Base-by-base conservation (phyloP, 176 grass and related monocot species). In the Tuctoria greenei region DNA sequence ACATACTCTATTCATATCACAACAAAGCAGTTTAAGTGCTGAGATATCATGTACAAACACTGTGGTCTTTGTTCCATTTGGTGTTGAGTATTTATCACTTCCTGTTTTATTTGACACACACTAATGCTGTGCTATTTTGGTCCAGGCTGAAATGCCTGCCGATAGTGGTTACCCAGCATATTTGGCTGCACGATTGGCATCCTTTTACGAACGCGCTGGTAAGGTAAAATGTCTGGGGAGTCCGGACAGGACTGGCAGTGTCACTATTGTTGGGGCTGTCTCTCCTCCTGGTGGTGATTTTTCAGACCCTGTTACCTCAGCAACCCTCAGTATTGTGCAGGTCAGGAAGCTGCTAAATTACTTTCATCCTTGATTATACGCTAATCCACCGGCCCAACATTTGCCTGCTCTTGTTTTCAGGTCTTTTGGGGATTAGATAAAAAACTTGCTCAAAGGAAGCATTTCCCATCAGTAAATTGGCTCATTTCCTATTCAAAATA, bases 401-500 rank as follows among this genome's bases (percentile, higher is more conserved):
- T 41, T 18, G 0, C 7, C 12, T 75, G 23, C 45, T 77, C 64
- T 76, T 11, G 38, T 79, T 82, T 92, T 21, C 70, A 98, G 95
- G 95, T 99, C 69, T 99, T 99, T 52, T 99, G 95, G 95, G 95
- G 95, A 69, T 79, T 99, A 75, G 95, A 99, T 75, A 99, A 99
- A 83, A 99, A 99, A 43, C 87, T 99, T 62, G 95, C 95, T 79
- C 95, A 99, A 76, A 99, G 95, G 58, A 99, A 99, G 46, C 95
- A 99, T 90, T 99, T 99, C 71, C 95, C 95, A 61, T 99, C 95
- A 64, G 95, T 99, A 34, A 99, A 99, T 77, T 99, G 95, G 95
- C 89, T 99, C 69, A 95, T 99, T 90, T 99, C 95, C 46, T 99
- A 99, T 77, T 99, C 95, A 10, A 99, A 99, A 86, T 99, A 99